Conservation (phyloP, 352 stramenopile genomes). For the Phytophthora citricola region DNA sequence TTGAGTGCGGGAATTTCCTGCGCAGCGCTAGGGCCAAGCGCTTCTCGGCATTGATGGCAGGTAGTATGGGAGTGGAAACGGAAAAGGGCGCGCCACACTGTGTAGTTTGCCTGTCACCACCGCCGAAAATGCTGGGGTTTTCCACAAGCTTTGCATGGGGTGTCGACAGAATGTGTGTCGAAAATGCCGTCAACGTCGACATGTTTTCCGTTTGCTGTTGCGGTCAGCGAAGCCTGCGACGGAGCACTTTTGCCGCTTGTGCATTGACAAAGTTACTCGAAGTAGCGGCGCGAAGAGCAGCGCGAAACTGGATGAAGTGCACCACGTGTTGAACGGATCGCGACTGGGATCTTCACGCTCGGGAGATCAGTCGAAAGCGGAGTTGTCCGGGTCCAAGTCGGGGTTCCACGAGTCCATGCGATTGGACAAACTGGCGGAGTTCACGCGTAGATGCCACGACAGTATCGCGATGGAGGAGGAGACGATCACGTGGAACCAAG, state of each 20-base stretch:
- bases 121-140: slow-evolving; percentile 40
- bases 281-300: slow-evolving; percentile 16
- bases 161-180: slow-evolving; percentile 54
- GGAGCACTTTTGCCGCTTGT: slow-evolving; percentile 58
- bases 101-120: slow-evolving; percentile 46
- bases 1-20: slow-evolving; percentile 55
- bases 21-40: slow-evolving; percentile 47
- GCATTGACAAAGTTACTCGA: slow-evolving; percentile 51
- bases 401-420: slow-evolving; percentile 15
- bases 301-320: slow-evolving; percentile 35
- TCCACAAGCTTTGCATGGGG: slow-evolving; percentile 55
- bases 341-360: slow-evolving; percentile 20
- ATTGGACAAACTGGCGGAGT: slow-evolving; percentile 36
- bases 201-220: slow-evolving; percentile 56
- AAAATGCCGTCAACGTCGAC: slow-evolving; percentile 50
- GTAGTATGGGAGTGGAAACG: slow-evolving; percentile 17
- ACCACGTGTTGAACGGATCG: slow-evolving; percentile 34
- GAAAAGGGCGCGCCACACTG: slow-evolving; percentile 43
- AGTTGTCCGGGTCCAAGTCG: slow-evolving; percentile 23
- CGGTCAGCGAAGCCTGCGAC: slow-evolving; percentile 53
- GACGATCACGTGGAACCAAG: slow-evolving; percentile 42
- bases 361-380: slow-evolving; percentile 4
- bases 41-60: slow-evolving; percentile 58
- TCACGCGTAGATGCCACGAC: slow-evolving; percentile 34
- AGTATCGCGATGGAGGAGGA: slow-evolving; percentile 25